phyloP scores from a whole-genome alignment of 2,329 filamentous ascomycete genomes.

The Ophiostoma australiae region DNA sequence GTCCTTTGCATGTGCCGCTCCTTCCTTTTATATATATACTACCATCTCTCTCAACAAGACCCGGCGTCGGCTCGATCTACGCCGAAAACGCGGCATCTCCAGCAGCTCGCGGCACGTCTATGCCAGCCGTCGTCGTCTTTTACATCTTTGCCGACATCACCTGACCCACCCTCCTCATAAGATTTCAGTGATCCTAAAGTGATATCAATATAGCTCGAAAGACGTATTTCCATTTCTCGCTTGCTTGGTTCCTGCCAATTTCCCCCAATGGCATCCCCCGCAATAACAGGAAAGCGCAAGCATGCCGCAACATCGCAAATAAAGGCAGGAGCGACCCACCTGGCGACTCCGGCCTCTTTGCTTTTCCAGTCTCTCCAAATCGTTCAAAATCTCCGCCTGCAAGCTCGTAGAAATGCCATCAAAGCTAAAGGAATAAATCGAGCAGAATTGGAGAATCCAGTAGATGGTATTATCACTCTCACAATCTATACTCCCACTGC shows the following conservation, averaged over 20 bases:
- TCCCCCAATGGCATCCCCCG: slow-evolving; percentile 21
- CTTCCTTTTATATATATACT: not conserved
- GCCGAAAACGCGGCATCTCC: slow-evolving; percentile 3
- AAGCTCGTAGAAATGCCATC: not conserved
- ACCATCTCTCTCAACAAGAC: not conserved
- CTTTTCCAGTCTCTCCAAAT: not conserved
- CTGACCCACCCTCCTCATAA: not conserved
- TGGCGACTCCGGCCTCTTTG: not conserved
- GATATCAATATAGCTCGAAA: no score
- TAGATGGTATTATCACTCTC: not conserved
- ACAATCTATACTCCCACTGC: not conserved
- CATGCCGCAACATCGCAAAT: not conserved
- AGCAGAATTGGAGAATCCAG: not conserved
- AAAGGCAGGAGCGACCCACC: slow-evolving; percentile 11
- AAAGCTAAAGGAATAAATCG: not conserved
- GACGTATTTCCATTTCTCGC: not conserved
- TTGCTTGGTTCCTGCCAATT: not conserved
- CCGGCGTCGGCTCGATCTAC: not conserved
- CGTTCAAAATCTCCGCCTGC: not conserved
- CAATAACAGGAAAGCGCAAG: slow-evolving; percentile 7
- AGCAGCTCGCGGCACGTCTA: not conserved
- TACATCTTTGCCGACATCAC: not conserved
- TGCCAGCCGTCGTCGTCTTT: not conserved
- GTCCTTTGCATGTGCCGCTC: not conserved
- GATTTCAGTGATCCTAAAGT: no score